Evolutionary conservation across 2,329 filamentous ascomycete genomes (phyloP).

Genomic region (Scedosporium apiospermum): DNA sequence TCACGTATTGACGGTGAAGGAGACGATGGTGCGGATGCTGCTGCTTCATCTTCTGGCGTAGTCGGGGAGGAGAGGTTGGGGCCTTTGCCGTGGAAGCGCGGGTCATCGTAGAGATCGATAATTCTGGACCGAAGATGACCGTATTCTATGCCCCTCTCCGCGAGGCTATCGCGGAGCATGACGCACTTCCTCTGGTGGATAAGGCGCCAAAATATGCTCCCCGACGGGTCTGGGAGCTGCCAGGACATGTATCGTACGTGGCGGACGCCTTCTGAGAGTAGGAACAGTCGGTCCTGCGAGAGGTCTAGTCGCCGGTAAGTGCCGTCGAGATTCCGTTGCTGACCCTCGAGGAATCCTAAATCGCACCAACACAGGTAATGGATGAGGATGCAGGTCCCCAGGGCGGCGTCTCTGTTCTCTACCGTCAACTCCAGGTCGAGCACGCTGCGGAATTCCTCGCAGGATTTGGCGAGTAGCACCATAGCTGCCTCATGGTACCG

Average conservation of each 20-base stretch:
- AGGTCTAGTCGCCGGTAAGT: conserved; percentile 12
- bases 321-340: neutral
- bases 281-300: conserved; percentile 17
- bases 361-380: conserved; percentile 21
- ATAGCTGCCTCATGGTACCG: conserved; percentile 14
- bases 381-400: conserved; percentile 18
- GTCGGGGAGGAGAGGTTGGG: neutral
- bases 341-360: conserved; percentile 15
- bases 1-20: no score
- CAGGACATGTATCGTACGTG: conserved; percentile 17
- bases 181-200: neutral
- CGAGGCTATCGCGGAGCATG: conserved; percentile 9
- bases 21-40: no score
- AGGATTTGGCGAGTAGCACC: conserved; percentile 14
- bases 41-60: neutral
- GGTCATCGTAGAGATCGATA: conserved; percentile 15
- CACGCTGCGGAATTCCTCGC: conserved; percentile 14
- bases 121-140: conserved; percentile 10
- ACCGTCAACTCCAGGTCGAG: conserved; percentile 14
- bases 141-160: conserved; percentile 11
- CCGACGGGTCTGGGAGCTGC: conserved; percentile 12
- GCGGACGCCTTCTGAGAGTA: conserved; percentile 17
- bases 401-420: conserved; percentile 14
- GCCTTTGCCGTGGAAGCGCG: conserved; percentile 9
- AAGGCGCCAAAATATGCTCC: conserved; percentile 12